Conservation (phyloP, 495 filamentous ascomycete species). For the Aeminium ludgeri region DNA sequence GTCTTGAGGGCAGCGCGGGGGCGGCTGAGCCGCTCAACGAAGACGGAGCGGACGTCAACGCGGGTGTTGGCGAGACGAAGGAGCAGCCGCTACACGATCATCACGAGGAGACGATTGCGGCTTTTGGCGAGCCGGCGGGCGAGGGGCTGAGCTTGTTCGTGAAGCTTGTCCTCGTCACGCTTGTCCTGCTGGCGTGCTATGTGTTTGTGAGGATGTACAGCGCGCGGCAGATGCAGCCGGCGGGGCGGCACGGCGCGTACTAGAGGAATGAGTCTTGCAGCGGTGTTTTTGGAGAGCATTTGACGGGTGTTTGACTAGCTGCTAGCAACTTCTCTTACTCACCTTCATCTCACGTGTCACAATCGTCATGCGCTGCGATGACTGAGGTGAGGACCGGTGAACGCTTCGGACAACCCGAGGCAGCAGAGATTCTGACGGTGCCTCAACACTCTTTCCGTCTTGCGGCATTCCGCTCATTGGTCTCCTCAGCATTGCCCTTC, state of each 20-base stretch:
- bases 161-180: slow-evolving; percentile 1
- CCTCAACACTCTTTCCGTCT: no score
- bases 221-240: neutral
- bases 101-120: neutral
- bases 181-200: neutral
- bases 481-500: no score
- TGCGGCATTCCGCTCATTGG: no score
- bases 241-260: slow-evolving; percentile 6
- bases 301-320: no score
- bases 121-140: neutral
- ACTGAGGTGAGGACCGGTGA: no score
- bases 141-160: neutral
- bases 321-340: no score
- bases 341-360: no score
- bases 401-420: no score
- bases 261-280: neutral
- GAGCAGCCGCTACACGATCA: neutral
- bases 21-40: neutral
- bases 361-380: no score
- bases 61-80: neutral
- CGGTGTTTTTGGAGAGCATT: no score
- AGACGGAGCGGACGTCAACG: neutral
- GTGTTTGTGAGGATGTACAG: neutral
- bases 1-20: neutral
- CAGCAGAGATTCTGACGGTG: no score